Base-by-base conservation (phyloP, 2,329 filamentous ascomycete genomes). In the Blumeria hordei region DNA sequence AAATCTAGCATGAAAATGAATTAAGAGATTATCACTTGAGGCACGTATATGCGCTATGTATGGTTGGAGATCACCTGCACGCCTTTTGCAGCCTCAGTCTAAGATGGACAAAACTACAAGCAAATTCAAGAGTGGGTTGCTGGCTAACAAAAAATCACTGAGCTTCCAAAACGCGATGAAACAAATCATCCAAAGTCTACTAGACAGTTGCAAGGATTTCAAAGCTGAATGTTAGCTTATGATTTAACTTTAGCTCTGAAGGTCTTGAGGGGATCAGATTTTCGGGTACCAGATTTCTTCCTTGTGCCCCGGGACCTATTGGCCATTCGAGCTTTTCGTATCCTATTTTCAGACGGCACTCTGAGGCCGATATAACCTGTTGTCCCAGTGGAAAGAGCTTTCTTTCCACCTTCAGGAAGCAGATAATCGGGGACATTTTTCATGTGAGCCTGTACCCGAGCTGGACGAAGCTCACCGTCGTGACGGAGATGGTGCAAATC, bases 361-460 rank as follows among this genome's bases (percentile, higher is more conserved):
- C 71, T 71, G 60, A 81, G 72, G 0, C 83, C 78, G 36, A 94
- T 86, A 63, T 87, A 92, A 1, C 86, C 86, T 55, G 88, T 73
- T 56, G 85, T 75, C 32, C 77, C 75, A 12, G 74, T 70, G 36
- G 75, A 76, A 54, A 86, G 69, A 0, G 75, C 80, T 63, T 83
- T 81, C 67, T 78, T 83, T 44, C 82, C 82, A 64, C 77, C 88
- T 64, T 68, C 70, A 0, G 92, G 92, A 62, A 98, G 72, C 54
- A 98, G 70, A 66, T 98, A 98, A 50, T 95, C 88, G 0, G 92
- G 92, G 1, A 98, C 85, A 67, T 95, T 86, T 69, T 87, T 93
- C 60, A 98, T 71, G 71, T 98, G 92, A 7, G 84, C 77, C 68
- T 96, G 88, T 49, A 88, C 80, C 57, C 85, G 74, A 12, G 88